Evolutionary conservation across 805 yeast genomes (phyloP), one percentile per base, ranked within the genome.

Genomic region (Wickerhamiella alocasiicola): DNA sequence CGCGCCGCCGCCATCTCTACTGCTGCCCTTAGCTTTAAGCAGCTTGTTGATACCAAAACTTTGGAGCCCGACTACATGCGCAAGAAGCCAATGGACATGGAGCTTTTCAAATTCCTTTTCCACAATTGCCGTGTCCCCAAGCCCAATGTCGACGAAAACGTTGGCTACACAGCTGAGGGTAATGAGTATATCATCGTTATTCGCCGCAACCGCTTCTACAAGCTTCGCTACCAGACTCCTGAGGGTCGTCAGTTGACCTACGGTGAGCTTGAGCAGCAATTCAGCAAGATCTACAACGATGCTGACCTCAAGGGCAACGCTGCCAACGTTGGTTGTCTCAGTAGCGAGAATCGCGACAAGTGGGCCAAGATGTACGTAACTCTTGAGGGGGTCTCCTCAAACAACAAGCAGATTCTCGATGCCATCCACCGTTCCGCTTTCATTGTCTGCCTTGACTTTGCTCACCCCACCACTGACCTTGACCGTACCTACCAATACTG

Each of bases 81-180:
- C 62, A 78, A 76, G 40, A 67, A 67, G 49, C 94, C 96, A n/a
- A 80, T 75, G 56, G 88, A 96, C 63, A 88, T 88, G 97, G 85
- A 83, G 60, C 78, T 93, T 25, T 87, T 83, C 71, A 74, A 73
- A 55, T 73, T 75, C 65, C 80, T 88, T 94, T 88, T 88, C 69
- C 83, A 85, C 67, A 82, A 79, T 56, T 72, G 81, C 43, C 72
- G 97, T 53, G 70, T 82, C 39, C 95, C 96, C n/a, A 45, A 45
- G 43, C 51, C 53, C 36, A 51, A 54, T 17, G 54, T 51, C 20
- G 96, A 88, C 59, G 66, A 70, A 44, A 78, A 79, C 50, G 67
- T 69, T 21, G 56, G 63, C 44, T 77, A 73, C 60, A 47, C 49
- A 31, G 43, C 54, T 24, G 56, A 60, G 28, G 65, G 62, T 27